Base-by-base conservation (phyloP, 176 grass and related monocot species). In the Cymbopogon citratus region DNA sequence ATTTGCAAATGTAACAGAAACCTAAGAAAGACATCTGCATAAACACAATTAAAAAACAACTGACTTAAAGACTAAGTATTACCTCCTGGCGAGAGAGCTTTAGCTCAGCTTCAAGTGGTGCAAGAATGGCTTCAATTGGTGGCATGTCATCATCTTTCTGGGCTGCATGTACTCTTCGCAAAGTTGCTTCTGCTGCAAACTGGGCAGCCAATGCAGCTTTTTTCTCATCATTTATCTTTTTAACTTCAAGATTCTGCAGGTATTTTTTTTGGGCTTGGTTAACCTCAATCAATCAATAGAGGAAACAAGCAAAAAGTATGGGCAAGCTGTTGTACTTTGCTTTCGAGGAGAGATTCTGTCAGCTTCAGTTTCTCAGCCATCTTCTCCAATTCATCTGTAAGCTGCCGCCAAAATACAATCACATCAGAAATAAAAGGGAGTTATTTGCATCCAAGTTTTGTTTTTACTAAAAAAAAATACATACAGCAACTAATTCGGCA, bases 141-240 rank as follows among this genome's bases (percentile, higher is more conserved):
- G 97, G 97, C 97, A 99, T 99, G 80, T 99, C 97, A 85, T 99
- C 97, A 57, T 96, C 97, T 81, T 99, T 99, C 60, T 99, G 97
- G 41, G 89, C 97, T 78, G 89, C 93, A 83, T 99, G 97, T 34
- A 99, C 93, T 85, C 97, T 91, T 84, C 97, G 88, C 73, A 99
- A 88, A 66, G 97, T 96, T 19, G 91, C 97, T 89, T 99, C 91
- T 81, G 95, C 92, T 19, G 90, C 90, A 92, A 98, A 98, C 71
- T 98, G 95, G 74, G 95, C 92, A 51, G 92, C 92, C 86, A 98
- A 63, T 54, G 95, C 92, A 0, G 88, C 65, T 54, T 92, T 98
- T 83, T 98, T 98, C 79, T 98, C 95, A 65, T 94, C 95, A 87
- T 94, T 98, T 88, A 94, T 98, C 85, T 86, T 98, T 85, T 98